A percentile compares a stretch with the other conserved stretches of the same genome.
Evolutionary conservation across 306 rosid species (phyloP).

Genomic region (Morella rubra): DNA sequence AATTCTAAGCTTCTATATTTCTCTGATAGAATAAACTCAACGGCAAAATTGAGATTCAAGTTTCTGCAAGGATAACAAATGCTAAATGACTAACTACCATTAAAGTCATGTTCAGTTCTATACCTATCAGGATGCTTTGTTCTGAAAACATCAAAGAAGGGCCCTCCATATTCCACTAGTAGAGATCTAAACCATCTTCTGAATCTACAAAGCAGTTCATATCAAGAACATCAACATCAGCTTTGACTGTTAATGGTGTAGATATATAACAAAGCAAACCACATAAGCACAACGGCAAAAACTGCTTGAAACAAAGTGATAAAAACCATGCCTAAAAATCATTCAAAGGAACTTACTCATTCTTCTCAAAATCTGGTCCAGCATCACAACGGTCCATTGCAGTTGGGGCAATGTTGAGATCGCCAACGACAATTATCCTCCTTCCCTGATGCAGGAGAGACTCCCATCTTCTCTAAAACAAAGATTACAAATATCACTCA

Average conservation of each 20-base stretch:
- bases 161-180: slow-evolving; percentile 65
- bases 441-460: slow-evolving; percentile 61
- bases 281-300: neutral
- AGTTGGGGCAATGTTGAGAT: slow-evolving; percentile 94
- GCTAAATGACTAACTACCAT: slow-evolving; percentile 12
- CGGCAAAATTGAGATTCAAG: slow-evolving; percentile 10
- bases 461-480: slow-evolving; percentile 90
- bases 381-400: slow-evolving; percentile 83
- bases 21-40: neutral
- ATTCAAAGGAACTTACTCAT: slow-evolving; percentile 52
- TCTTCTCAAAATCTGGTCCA: slow-evolving; percentile 85
- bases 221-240: slow-evolving; percentile 4
- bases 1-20: neutral
- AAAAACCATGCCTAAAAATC: slow-evolving; percentile 25
- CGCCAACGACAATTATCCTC: slow-evolving; percentile 85
- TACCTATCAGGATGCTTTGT: slow-evolving; percentile 82
- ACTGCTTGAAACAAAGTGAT: slow-evolving; percentile 5
- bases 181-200: slow-evolving; percentile 88
- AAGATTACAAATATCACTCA: slow-evolving; percentile 34
- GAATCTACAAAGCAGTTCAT: slow-evolving; percentile 51
- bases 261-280: neutral
- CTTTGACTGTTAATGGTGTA: neutral
- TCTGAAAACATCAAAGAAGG: slow-evolving; percentile 71
- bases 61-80: slow-evolving; percentile 10
- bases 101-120: slow-evolving; percentile 3